Base-by-base conservation (phyloP, 2,329 filamentous ascomycete genomes). In the Trichoderma sp. region DNA sequence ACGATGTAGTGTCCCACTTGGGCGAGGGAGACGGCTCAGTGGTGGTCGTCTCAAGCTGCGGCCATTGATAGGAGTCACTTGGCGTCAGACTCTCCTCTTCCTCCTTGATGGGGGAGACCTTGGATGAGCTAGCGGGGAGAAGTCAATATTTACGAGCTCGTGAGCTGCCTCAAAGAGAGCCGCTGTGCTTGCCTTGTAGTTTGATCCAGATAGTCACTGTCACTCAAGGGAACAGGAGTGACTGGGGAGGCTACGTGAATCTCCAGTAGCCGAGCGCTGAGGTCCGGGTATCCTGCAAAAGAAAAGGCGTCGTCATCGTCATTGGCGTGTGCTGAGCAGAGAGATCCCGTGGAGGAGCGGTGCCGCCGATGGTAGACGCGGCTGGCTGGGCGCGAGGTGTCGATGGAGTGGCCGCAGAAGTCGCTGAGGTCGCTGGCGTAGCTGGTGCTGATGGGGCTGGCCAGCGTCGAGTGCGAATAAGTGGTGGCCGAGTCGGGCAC, bases 401-500 rank as follows among this genome's bases (percentile, higher is more conserved):
- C 72, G 14, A 77, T 58, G 1, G 72, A 72, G 21, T 77, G 68
- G 3, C 71, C 72, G 3, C 77, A 77, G 49, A 79, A 77, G 43
- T 80, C 78, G 35, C 77, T 75, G 24, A 79, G 73, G 3, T 79
- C 78, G 65, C 76, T 77, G 43, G 78, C 75, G 69, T 79, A 79
- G 7, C 75, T 77, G 0, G 78, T 79, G 66, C 79, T 81, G 60
- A 80, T 75, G 7, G 79, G 79, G 27, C 78, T 80, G 2, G 78
- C 77, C 24, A 80, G 72, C 0, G 77, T 79, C 2, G 78, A 79
- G 3, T 76, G 72, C 1, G 80, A 82, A 49, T 76, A 79, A 0
- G 77, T 79, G 1, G 80, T 82, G 5, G 79, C 80, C 5, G 80
- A 81, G 68, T 82, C 80, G 0, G 78, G 78, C 3, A 80, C 69